Evolutionary conservation across 106 monocot species (phyloP).

Genomic region (Posidonia australis): DNA sequence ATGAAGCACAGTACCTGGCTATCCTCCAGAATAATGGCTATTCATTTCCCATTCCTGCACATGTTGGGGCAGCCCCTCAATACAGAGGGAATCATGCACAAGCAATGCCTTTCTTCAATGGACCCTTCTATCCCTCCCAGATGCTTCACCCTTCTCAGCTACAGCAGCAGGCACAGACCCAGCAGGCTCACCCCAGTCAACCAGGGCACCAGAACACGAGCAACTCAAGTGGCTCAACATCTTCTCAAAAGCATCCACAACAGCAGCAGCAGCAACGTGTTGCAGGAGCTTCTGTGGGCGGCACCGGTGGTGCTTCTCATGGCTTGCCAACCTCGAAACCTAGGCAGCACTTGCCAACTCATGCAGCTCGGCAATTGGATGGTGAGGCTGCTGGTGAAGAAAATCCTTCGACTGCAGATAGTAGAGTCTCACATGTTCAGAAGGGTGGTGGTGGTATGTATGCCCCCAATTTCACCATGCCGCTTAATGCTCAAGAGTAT

Average conservation of each 20-base stretch:
- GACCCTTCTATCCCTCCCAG: slow-evolving; percentile 62
- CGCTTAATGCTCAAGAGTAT: slow-evolving; percentile 56
- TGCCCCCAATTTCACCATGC: slow-evolving; percentile 41
- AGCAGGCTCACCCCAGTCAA: slow-evolving; percentile 20
- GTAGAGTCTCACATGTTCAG: slow-evolving; percentile 37
- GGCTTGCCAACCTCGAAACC: slow-evolving; percentile 16
- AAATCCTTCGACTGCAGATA: slow-evolving; percentile 30
- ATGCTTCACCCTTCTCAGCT: slow-evolving; percentile 68
- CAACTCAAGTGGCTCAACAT: slow-evolving; percentile 51
- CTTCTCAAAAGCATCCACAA: slow-evolving; percentile 59
- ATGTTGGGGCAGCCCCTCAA: slow-evolving; percentile 37
- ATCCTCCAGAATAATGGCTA: slow-evolving; percentile 79
- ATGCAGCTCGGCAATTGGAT: slow-evolving; percentile 24
- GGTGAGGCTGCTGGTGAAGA: slow-evolving; percentile 30
- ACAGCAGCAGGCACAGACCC: slow-evolving; percentile 38
- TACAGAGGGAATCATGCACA: slow-evolving; percentile 44
- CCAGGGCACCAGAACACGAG: slow-evolving; percentile 43
- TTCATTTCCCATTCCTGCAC: slow-evolving; percentile 62
- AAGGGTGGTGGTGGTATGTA: slow-evolving; percentile 19
- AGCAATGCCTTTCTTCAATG: slow-evolving; percentile 71
- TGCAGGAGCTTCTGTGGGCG: slow-evolving; percentile 3
- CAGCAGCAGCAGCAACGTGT: slow-evolving; percentile 16
- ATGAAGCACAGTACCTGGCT: slow-evolving; percentile 67
- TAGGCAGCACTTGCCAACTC: slow-evolving; percentile 12
- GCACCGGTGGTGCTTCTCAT: slow-evolving; percentile 7